Conservation (phyloP, 345 rosid genomes). For the Arabidopsis thaliana region TAIR10.1 NC_003070.9:13848501-13849000, state of each 20-base stretch:
- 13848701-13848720: conserved; percentile 37
- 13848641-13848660: conserved; percentile 45
- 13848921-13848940: conserved; percentile 25
- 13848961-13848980: conserved; percentile 32
- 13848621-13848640: conserved; percentile 68
- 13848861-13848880: conserved; percentile 67
- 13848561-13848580: conserved; percentile 53
- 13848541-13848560: too few species aligned
- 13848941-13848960: conserved; percentile 12
- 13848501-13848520: too few species aligned
- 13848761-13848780: conserved; percentile 32
- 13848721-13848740: conserved; percentile 12
- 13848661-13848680: conserved; percentile 42
- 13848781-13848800: background rate
- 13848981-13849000: conserved; percentile 30
- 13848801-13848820: background rate
- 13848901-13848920: conserved; percentile 40
- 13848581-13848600: conserved; percentile 68
- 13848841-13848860: conserved; percentile 68
- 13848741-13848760: conserved; percentile 2
- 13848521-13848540: too few species aligned
- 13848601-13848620: conserved; percentile 79
- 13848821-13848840: conserved; percentile 57
- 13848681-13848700: conserved; percentile 49
- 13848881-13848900: conserved; percentile 57